Evolutionary conservation across 2,329 filamentous ascomycete genomes (phyloP).

Genomic region (Phaeosphaeriaceae sp.): DNA sequence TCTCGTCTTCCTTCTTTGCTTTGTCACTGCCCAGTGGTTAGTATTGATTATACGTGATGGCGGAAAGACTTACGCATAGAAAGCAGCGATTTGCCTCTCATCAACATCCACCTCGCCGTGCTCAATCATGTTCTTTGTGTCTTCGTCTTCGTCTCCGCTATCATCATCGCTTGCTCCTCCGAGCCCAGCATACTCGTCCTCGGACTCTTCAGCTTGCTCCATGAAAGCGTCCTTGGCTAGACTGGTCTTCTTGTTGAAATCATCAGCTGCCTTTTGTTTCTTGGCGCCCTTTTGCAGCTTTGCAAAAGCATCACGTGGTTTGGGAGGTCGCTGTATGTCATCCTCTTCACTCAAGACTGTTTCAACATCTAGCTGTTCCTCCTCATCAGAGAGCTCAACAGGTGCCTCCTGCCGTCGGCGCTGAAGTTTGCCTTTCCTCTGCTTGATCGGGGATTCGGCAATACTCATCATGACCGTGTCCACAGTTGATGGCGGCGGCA

Average conservation of each 20-base stretch:
- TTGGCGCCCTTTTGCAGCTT: constrained; percentile 72
- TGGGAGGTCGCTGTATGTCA: constrained; percentile 42
- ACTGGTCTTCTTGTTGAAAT: constrained; percentile 85
- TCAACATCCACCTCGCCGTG: constrained; percentile 77
- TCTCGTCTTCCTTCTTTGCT: constrained; percentile 81
- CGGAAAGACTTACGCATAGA: constrained; percentile 76
- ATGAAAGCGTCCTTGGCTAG: constrained; percentile 84
- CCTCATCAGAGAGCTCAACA: constrained; percentile 54
- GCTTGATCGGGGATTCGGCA: constrained; percentile 71
- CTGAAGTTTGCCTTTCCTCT: constrained; percentile 65
- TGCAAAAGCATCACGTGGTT: constrained; percentile 67
- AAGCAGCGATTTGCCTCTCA: constrained; percentile 80
- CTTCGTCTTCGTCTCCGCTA: constrained; percentile 74
- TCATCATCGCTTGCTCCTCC: constrained; percentile 91
- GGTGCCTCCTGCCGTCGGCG: constrained; percentile 50
- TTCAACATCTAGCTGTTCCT: constrained; percentile 48
- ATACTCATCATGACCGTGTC: constrained; percentile 69
- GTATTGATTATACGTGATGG: background rate
- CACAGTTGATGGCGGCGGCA: constrained; percentile 70
- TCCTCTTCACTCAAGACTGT: constrained; percentile 28
- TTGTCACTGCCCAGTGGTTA: constrained; percentile 68
- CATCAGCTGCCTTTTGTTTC: constrained; percentile 57
- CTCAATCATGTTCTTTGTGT: constrained; percentile 89
- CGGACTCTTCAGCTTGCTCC: constrained; percentile 95
- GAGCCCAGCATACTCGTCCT: constrained; percentile 95